Evolutionary conservation across 2,329 filamentous ascomycete genomes (phyloP), one percentile per base, ranked within the genome.

Genomic region (Pseudogymnoascus sp.): DNA sequence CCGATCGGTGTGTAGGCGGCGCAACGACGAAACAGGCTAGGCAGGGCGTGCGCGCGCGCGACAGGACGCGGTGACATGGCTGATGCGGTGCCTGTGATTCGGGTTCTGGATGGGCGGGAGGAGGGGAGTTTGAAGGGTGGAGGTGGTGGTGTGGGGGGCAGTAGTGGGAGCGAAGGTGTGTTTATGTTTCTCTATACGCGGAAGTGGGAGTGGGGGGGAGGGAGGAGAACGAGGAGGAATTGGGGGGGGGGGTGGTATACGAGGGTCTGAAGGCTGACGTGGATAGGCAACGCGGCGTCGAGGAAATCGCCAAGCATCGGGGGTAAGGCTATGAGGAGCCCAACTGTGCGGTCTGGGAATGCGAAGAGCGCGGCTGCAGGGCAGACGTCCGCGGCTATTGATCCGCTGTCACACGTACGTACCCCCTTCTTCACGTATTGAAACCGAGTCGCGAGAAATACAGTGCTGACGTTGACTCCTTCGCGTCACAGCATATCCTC

Each of bases 341-440:
- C 40, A 6, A 44, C 40, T 21, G n/a, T 44, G 7, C 40, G 40
- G 2, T 21, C 40, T 11, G 40, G 40, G 40, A 44, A 44, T 24
- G 19, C 40, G 40, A 44, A 44, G 40, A 44, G 40, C 40, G 40
- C 40, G 40, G 16, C 40, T 44, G 16, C 8, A 16, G 40, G 40
- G 19, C 21, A 44, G 40, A 44, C 40, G 16, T 42, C 38, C n/a
- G 40, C 81, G 61, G 79, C 79, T 26, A 86, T 88, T 66, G 86
- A 89, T 73, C 86, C 86, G 63, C 77, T 89, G 67, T 88, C 86
- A 61, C 84, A 88, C 75, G 86, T 89, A 80, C 68, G 80, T 75
- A 65, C 65, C 47, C 65, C 65, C 31, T 29, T 38, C 60, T 66
- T 50, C n/a, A 10, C 7, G n/a, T n/a, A 40, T 40, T 40, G 24